These are phyloP conservation scores for Boletus tylopilopsis DNA, from an alignment of 768 basidiomycete genomes.

Conservation along the genomic window DNA sequence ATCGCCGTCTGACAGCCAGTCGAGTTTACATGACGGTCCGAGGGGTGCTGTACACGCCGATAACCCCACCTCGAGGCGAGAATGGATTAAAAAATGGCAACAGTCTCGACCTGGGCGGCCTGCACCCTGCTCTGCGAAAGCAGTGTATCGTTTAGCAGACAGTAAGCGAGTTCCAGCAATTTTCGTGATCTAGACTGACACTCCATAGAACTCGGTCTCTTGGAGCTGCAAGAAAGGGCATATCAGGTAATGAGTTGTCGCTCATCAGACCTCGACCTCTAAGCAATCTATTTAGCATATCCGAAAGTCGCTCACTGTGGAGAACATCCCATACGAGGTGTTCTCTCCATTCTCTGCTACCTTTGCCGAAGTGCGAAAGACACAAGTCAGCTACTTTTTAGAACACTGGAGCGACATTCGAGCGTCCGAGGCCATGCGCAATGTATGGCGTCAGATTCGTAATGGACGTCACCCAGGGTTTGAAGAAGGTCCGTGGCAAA, in stretches of 20 bases:
- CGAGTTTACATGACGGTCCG: slow-evolving; percentile 26
- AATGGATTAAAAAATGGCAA: slow-evolving; percentile 77
- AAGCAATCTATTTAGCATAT: slow-evolving; percentile 53
- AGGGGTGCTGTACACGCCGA: slow-evolving; percentile 12
- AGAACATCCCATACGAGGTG: slow-evolving; percentile 82
- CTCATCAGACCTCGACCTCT: background rate
- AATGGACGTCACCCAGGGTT: slow-evolving; percentile 82
- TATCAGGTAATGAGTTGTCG: slow-evolving; percentile 37
- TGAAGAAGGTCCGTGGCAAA: slow-evolving; percentile 60
- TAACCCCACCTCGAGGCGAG: slow-evolving; percentile 41
- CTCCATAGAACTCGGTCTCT: slow-evolving; percentile 60
- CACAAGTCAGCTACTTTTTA: slow-evolving; percentile 76
- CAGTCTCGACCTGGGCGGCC: slow-evolving; percentile 56
- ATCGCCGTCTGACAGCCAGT: slow-evolving; percentile 35
- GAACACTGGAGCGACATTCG: slow-evolving; percentile 82
- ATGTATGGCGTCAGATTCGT: slow-evolving; percentile 83
- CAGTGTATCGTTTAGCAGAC: slow-evolving; percentile 79
- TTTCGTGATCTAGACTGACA: background rate
- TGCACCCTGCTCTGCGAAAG: slow-evolving; percentile 79
- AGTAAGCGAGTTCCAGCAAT: slow-evolving; percentile 43
- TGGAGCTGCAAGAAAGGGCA: slow-evolving; percentile 70
- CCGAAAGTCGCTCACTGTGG: slow-evolving; percentile 64
- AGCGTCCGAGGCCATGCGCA: slow-evolving; percentile 76
- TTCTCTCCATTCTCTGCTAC: slow-evolving; percentile 83
- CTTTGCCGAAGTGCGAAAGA: slow-evolving; percentile 79